phyloP scores from a whole-genome alignment of 2,329 filamentous ascomycete genomes.

The Phaeoacremonium minimum region DNA sequence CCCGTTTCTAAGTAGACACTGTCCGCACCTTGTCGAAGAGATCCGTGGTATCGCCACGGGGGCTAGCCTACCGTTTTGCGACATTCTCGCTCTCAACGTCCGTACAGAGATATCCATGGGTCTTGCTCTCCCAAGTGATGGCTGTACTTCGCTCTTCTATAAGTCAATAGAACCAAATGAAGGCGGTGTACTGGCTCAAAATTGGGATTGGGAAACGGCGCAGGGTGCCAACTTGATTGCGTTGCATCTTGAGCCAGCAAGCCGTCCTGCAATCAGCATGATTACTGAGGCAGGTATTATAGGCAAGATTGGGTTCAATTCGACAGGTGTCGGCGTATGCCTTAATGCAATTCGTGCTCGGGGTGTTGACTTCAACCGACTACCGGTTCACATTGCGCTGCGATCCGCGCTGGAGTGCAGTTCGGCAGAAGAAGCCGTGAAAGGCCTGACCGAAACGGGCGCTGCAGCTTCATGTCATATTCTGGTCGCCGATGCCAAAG shows the following conservation, averaged over 20 bases:
- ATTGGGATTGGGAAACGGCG: slow-evolving; percentile 10
- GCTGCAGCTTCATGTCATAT: slow-evolving; percentile 10
- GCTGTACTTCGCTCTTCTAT: slow-evolving; percentile 8
- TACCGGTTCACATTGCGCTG: slow-evolving; percentile 60
- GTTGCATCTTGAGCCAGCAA: slow-evolving; percentile 13
- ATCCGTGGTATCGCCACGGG: slow-evolving; percentile 8
- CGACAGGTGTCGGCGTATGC: slow-evolving; percentile 50
- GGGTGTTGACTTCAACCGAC: slow-evolving; percentile 42
- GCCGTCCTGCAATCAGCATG: slow-evolving; percentile 6
- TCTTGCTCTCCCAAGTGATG: slow-evolving; percentile 5
- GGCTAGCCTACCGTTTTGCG: slow-evolving; percentile 4
- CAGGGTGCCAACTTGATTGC: slow-evolving; percentile 8
- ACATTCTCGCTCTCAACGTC: slow-evolving; percentile 10
- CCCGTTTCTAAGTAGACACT: background rate
- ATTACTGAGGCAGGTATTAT: slow-evolving; percentile 54
- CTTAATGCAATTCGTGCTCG: slow-evolving; percentile 58
- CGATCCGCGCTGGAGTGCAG: slow-evolving; percentile 48
- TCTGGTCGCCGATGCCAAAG: slow-evolving; percentile 6
- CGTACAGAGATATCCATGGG: slow-evolving; percentile 11
- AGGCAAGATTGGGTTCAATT: slow-evolving; percentile 64
- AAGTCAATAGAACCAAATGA: background rate
- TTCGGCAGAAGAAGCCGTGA: slow-evolving; percentile 16
- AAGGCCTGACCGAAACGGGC: background rate
- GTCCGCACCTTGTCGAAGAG: slow-evolving; percentile 9
- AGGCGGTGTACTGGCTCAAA: slow-evolving; percentile 8